Evolutionary conservation across 176 grass and related monocot species (phyloP), one percentile per base, ranked within the genome.

Genomic region (Aechmea fasciata): DNA sequence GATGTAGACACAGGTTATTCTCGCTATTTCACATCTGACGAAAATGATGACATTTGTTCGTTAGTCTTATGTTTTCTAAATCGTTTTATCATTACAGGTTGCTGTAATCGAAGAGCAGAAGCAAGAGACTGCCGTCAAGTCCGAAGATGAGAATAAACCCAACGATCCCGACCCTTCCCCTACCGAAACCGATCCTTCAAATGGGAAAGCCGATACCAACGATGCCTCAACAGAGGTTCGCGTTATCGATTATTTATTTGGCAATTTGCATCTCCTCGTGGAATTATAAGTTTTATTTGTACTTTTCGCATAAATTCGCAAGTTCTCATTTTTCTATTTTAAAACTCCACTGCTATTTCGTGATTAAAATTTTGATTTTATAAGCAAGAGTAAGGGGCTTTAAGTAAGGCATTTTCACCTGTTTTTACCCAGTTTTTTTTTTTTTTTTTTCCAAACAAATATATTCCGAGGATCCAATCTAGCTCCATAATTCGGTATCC

Each of bases 41-140:
- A 41, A 7, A 41, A 41, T 41, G 33, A 41, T 41, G 33, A 41
- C 33, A 41, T 41, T 41, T 7, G 33, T 41, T 41, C 50, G 5
- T 10, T 29, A 25, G 23, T 28, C 0, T 66, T 41, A 28, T 13
- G 11, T 13, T 66, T 66, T 66, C 15, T 75, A 4, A n/a, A 75
- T 65, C 83, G 41, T 76, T 54, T 68, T 51, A 6, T 48, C 11
- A 13, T 51, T 59, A 24, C 82, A 91, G 89, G 83, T 91, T 85
- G 85, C 79, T 65, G 70, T 85, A 66, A 69, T 78, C 50, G 82
- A 85, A 77, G 89, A 91, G 57, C 69, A 84, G 87, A 80, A 69
- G 22, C 79, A 85, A 78, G 89, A 91, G 70, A 79, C 72, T 80
- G 48, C 66, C 24, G 52, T 66, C 33, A 85, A 83, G 81, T 83